These are phyloP conservation scores for Magnusiomyces tetraspermus DNA, from an alignment of 1,139 yeast species.

Conservation along the genomic window DNA sequence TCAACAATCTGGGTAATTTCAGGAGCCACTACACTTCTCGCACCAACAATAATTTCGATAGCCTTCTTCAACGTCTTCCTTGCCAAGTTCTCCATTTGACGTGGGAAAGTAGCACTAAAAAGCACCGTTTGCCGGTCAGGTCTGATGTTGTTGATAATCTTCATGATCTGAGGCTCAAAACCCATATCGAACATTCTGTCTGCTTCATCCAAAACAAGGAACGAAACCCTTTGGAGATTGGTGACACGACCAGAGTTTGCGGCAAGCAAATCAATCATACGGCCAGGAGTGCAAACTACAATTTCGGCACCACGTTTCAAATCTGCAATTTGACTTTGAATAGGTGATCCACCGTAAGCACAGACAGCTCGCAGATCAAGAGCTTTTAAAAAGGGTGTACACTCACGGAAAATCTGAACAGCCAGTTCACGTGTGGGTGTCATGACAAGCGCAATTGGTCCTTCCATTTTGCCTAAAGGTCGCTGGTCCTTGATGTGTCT, in stretches of 20 bases:
- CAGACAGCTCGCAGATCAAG: slow-evolving; percentile 52
- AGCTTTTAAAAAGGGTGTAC: slow-evolving; percentile 47
- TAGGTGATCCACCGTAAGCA: slow-evolving; percentile 91
- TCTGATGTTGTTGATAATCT: slow-evolving; percentile 65
- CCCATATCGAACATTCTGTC: slow-evolving; percentile 97
- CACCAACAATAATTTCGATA: slow-evolving; percentile 71
- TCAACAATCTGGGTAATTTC: slow-evolving; percentile 69
- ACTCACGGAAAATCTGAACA: slow-evolving; percentile 66
- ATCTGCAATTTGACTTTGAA: slow-evolving; percentile 73
- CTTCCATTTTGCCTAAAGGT: slow-evolving; percentile 45
- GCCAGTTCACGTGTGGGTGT: slow-evolving; percentile 95
- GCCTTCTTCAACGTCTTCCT: slow-evolving; percentile 52
- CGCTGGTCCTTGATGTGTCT: slow-evolving; percentile 72
- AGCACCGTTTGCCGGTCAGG: slow-evolving; percentile 89
- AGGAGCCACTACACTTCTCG: slow-evolving; percentile 72
- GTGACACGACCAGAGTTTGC: slow-evolving; percentile 76
- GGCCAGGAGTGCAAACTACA: slow-evolving; percentile 90
- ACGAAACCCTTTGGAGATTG: slow-evolving; percentile 60
- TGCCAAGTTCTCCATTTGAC: slow-evolving; percentile 67
- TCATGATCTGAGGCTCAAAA: slow-evolving; percentile 90
- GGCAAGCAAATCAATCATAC: slow-evolving; percentile 80
- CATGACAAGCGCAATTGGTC: slow-evolving; percentile 73
- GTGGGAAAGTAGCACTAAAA: slow-evolving; percentile 90
- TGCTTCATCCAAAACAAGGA: slow-evolving; percentile 87
- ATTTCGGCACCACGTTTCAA: slow-evolving; percentile 72